These are phyloP conservation scores for Acanthamoeba royreba DNA, from an alignment of 208 protist genomes.

Conservation along the genomic window DNA sequence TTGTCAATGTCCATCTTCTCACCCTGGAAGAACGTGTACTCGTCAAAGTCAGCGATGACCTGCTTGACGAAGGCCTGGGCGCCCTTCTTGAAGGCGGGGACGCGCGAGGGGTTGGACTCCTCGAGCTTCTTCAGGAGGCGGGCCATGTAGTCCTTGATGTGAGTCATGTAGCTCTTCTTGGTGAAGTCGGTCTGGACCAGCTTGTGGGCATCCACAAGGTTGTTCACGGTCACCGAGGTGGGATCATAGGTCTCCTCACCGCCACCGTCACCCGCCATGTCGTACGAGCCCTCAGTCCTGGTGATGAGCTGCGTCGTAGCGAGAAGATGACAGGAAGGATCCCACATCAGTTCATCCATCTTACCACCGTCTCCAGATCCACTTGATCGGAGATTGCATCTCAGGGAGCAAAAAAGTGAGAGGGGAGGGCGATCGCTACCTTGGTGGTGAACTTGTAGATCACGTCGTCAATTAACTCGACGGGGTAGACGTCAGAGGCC, in stretches of 20 bases:
- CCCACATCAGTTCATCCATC: too few species aligned
- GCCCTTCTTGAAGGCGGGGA: constrained; percentile 65
- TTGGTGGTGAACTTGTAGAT: constrained; percentile 65
- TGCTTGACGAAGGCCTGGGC: constrained; percentile 62
- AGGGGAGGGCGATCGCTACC: neutral
- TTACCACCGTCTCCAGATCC: neutral
- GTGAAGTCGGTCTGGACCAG: constrained; percentile 58
- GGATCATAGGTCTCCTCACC: constrained; percentile 45
- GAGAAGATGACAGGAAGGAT: neutral
- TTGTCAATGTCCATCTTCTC: neutral
- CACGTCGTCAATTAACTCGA: constrained; percentile 35
- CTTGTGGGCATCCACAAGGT: constrained; percentile 57
- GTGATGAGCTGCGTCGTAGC: constrained; percentile 8
- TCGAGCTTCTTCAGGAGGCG: constrained; percentile 48
- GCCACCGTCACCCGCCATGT: constrained; percentile 36
- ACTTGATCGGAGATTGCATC: neutral
- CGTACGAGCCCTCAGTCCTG: constrained; percentile 41
- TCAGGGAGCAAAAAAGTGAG: neutral
- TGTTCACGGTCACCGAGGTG: constrained; percentile 56
- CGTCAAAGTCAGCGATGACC: constrained; percentile 65
- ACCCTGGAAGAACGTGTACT: constrained; percentile 61
- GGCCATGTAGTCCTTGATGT: constrained; percentile 73
- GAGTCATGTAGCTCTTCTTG: constrained; percentile 69
- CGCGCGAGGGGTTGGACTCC: constrained; percentile 33
- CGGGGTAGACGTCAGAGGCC: constrained; percentile 57